phyloP scores from a whole-genome alignment of 768 basidiomycete species.

The Panellus pusillus region DNA sequence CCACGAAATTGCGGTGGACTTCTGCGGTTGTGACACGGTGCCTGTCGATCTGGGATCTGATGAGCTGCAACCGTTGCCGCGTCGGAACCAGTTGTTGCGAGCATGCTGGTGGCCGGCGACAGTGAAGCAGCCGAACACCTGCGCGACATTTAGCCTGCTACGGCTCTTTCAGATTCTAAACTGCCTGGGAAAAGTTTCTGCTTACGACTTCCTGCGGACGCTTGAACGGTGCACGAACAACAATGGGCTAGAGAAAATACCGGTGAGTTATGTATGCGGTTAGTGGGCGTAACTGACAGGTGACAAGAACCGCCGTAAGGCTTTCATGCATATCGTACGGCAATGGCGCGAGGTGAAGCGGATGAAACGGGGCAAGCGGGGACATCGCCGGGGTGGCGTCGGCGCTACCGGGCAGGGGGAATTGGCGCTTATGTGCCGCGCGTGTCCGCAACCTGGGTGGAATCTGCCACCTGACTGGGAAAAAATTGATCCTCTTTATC shows the following conservation, averaged over 20 bases:
- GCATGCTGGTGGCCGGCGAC: constrained; percentile 16
- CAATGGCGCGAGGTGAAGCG: no score
- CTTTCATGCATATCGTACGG: background rate
- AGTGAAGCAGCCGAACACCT: background rate
- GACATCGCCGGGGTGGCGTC: constrained; percentile 3
- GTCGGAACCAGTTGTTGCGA: constrained; percentile 13
- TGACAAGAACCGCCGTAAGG: background rate
- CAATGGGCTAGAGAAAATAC: no score
- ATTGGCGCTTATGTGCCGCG: constrained; percentile 6
- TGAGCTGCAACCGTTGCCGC: background rate
- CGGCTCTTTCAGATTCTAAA: constrained; percentile 3
- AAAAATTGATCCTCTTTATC: no score
- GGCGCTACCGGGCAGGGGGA: background rate
- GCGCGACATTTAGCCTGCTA: background rate
- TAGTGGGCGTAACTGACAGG: background rate
- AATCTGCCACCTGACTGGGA: constrained; percentile 12
- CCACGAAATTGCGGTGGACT: background rate
- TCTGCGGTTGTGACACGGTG: constrained; percentile 1
- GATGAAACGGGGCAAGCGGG: no score
- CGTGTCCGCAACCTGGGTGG: constrained; percentile 5
- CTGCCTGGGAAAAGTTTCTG: constrained; percentile 1
- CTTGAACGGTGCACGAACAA: no score
- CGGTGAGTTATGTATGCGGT: background rate
- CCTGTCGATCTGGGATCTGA: background rate
- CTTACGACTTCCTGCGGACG: background rate